Conservation (phyloP, 2,329 filamentous ascomycete genomes). For the Claviceps africana region DNA sequence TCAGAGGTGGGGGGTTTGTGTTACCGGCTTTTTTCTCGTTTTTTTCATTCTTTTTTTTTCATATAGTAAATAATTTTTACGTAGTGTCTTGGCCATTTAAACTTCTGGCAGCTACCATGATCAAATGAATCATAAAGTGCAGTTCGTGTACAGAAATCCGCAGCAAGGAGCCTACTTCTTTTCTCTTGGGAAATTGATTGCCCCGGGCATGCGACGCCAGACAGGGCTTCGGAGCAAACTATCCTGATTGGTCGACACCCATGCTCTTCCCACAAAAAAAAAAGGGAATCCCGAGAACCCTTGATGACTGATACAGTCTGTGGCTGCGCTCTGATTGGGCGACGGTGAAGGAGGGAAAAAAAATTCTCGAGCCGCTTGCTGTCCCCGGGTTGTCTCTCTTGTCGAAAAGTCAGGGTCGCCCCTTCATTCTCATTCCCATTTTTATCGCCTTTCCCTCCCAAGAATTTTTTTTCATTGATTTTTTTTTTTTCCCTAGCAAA, state of each 20-base stretch:
- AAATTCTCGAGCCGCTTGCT: slow-evolving; percentile 1
- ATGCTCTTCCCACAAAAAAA: neutral
- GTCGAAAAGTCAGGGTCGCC: neutral
- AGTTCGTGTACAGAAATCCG: too few species aligned
- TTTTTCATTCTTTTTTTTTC: too few species aligned
- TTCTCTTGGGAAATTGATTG: too few species aligned
- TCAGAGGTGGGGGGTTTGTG: too few species aligned
- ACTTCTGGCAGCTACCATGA: too few species aligned
- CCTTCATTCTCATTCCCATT: neutral
- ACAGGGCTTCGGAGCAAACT: neutral
- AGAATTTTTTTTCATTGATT: too few species aligned
- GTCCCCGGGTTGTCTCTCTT: neutral
- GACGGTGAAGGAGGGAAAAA: neutral
- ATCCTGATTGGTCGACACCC: neutral
- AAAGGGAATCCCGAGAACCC: neutral
- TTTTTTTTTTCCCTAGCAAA: neutral
- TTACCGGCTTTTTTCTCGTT: too few species aligned
- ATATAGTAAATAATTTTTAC: too few species aligned
- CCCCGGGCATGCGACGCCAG: neutral
- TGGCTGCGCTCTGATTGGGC: neutral
- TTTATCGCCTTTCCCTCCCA: neutral
- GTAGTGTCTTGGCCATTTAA: too few species aligned
- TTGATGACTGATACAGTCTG: neutral
- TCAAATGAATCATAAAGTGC: too few species aligned
- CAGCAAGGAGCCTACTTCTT: too few species aligned